These are phyloP conservation scores for Tuber aestivum DNA, from an alignment of 495 filamentous ascomycete species.

Conservation along the genomic window DNA sequence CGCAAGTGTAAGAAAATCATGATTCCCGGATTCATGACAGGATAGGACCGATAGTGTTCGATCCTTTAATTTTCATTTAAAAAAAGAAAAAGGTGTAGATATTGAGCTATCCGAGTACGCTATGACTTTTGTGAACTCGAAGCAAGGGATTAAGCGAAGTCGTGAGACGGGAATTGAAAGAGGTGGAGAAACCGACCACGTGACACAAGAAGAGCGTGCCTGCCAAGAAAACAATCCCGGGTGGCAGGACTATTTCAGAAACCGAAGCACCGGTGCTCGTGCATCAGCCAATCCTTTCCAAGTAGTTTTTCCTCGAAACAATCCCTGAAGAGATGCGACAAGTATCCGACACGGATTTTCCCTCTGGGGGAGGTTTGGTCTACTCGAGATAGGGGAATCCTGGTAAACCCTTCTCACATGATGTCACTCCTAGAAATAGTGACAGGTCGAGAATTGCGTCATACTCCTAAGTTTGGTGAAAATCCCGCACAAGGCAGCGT, in stretches of 20 bases:
- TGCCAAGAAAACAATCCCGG: not conserved
- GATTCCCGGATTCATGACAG: not conserved
- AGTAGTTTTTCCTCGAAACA: too few species aligned
- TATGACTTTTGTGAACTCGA: not conserved
- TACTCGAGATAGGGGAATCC: too few species aligned
- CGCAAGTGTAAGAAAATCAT: not conserved
- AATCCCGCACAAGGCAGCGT: not conserved
- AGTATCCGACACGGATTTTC: too few species aligned
- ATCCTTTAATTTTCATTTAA: too few species aligned
- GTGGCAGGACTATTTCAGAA: too few species aligned
- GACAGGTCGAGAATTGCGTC: not conserved
- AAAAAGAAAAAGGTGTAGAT: not conserved
- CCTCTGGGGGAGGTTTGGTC: too few species aligned
- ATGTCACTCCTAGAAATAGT: not conserved
- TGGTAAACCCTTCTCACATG: too few species aligned
- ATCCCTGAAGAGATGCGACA: too few species aligned
- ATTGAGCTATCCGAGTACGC: not conserved
- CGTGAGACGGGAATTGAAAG: not conserved
- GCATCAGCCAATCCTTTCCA: too few species aligned
- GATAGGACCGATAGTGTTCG: not conserved
- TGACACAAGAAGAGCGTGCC: not conserved
- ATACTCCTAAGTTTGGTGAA: not conserved
- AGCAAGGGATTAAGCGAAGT: not conserved
- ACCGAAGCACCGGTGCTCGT: too few species aligned
- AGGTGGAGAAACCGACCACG: not conserved